phyloP scores from a whole-genome alignment of 208 protist species.

The Borovskyia barvae region DNA sequence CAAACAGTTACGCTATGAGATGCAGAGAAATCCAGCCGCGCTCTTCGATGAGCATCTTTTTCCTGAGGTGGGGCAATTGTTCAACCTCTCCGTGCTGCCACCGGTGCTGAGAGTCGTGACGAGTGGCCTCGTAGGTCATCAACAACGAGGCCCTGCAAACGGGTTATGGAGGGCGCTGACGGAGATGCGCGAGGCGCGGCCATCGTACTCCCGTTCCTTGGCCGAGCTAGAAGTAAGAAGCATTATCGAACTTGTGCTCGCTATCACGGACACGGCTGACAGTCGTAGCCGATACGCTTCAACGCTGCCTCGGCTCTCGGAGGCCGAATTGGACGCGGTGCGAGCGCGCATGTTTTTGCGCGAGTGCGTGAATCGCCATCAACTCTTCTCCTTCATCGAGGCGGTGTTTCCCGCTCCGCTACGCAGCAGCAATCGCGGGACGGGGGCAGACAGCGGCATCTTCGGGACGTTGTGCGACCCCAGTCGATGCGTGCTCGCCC shows the following conservation, averaged over 20 bases:
- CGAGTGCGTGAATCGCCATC: slow-evolving; percentile 44
- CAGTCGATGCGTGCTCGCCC: slow-evolving; percentile 22
- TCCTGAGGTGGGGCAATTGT: slow-evolving; percentile 27
- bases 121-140: slow-evolving; percentile 27
- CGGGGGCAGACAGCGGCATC: slow-evolving; percentile 5
- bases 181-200: slow-evolving; percentile 22
- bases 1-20: slow-evolving; percentile 4
- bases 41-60: slow-evolving; percentile 43
- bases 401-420: slow-evolving; percentile 30
- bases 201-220: slow-evolving; percentile 29
- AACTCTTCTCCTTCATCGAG: slow-evolving; percentile 30
- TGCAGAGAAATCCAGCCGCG: neutral
- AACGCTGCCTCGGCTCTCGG: slow-evolving; percentile 18
- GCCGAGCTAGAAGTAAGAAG: slow-evolving; percentile 24
- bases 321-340: slow-evolving; percentile 29
- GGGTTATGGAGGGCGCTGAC: slow-evolving; percentile 39
- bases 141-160: slow-evolving; percentile 27
- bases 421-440: slow-evolving; percentile 17
- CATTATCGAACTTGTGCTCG: slow-evolving; percentile 36
- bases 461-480: slow-evolving; percentile 47
- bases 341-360: slow-evolving; percentile 47
- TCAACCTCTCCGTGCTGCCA: slow-evolving; percentile 29
- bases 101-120: slow-evolving; percentile 24
- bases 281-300: slow-evolving; percentile 14
- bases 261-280: slow-evolving; percentile 23